Evolutionary conservation across 1,284 basidiomycete species (phyloP).

Genomic region (Xanthoconium separans): DNA sequence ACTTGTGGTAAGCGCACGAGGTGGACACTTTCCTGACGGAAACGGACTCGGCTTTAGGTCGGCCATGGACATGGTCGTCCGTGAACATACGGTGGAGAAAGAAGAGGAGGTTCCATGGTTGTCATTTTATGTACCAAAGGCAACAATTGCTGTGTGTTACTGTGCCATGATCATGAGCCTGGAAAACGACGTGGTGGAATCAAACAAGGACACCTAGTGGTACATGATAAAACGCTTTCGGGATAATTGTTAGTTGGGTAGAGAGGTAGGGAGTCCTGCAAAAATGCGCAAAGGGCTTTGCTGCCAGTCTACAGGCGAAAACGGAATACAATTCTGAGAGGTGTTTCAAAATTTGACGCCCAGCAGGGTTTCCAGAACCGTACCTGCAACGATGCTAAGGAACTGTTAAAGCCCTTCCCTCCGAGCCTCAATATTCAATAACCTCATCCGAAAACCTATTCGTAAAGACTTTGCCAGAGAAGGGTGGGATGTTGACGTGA

Average conservation of each 20-base stretch:
- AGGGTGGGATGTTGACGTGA: constrained; percentile 93
- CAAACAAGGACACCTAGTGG: constrained; percentile 14
- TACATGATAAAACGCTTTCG: constrained; percentile 24
- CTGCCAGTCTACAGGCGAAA: constrained; percentile 79
- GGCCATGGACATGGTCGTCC: constrained; percentile 66
- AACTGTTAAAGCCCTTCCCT: constrained; percentile 95
- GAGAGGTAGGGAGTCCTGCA: constrained; percentile 64
- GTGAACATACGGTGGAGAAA: constrained; percentile 39
- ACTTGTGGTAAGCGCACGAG: constrained; percentile 55
- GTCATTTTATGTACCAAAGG: constrained; percentile 11
- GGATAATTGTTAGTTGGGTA: background rate
- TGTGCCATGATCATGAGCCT: background rate
- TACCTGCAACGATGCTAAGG: constrained; percentile 94
- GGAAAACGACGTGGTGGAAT: constrained; percentile 7
- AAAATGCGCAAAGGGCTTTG: constrained; percentile 96
- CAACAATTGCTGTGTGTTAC: constrained; percentile 7
- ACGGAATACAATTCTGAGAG: constrained; percentile 9
- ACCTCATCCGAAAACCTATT: constrained; percentile 98
- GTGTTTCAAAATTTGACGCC: background rate
- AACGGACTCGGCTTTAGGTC: constrained; percentile 40
- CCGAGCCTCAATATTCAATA: constrained; percentile 86
- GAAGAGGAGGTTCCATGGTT: constrained; percentile 9
- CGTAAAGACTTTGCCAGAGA: constrained; percentile 96
- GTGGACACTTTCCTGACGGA: background rate
- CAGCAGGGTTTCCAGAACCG: constrained; percentile 26